Evolutionary conservation across 169 alveolate genomes (phyloP), one percentile per base, ranked within the genome.

Genomic region (Babesia gibsoni): DNA sequence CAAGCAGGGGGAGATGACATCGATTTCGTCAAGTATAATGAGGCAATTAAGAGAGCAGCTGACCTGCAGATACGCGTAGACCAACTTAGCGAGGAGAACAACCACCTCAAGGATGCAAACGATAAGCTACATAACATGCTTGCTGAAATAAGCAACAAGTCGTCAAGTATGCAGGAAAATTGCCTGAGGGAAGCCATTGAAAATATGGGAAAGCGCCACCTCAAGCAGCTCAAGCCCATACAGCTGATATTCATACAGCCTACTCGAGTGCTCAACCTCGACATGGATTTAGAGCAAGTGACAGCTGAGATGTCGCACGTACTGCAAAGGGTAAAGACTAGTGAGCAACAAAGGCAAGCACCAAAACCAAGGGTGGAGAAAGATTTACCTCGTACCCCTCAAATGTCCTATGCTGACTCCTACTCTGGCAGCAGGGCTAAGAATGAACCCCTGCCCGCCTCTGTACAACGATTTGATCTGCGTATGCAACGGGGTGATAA

Each of bases 161-260:
- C 56, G 37, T 67, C 29, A 37, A 61, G 57, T 16, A 52, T 77
- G 41, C 65, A 77, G 75, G 54, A 58, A 22, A 16, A 54, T 14
- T 67, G 25, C 45, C 42, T 77, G 43, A 29, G 36, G 53, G 86
- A 77, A 53, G 70, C 86, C 16, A 57, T 77, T 3, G 75, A 77
- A 22, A 18, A 66, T 8, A 9, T 77, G 45, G 54, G 54, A 37
- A 8, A 27, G 59, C 20, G 35, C 32, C 59, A 63, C 36, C 82
- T 64, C 12, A 37, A 61, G 39, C 58, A 58, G 42, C 30, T 54
- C 22, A 27, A 23, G 52, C 86, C 86, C 29, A 49, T 77, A 20
- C 86, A 77, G 67, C 61, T 77, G 45, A 39, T 77, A 10, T 77
- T 77, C 61, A 61, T 77, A 4, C 86, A 77, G 63, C 86, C 86